phyloP scores from a whole-genome alignment of 257 asterid genomes.

The Salvia splendens region DNA sequence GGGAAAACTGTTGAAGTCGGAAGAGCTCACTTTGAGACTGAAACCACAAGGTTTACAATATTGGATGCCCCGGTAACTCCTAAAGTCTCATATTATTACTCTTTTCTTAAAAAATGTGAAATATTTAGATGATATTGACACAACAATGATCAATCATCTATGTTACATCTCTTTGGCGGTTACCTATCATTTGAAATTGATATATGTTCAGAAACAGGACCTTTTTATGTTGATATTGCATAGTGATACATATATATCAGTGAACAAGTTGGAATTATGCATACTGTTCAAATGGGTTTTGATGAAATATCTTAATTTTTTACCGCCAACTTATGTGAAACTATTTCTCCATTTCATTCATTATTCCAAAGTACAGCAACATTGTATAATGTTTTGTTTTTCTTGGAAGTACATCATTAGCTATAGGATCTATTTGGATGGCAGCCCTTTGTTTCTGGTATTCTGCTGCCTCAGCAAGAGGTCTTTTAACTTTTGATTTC shows the following conservation, averaged over 20 bases:
- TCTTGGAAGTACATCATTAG: not conserved
- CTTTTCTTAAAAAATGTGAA: not conserved
- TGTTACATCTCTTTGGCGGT: not conserved
- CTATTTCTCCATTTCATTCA: not conserved
- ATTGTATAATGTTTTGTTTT: not conserved
- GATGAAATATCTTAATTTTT: not conserved
- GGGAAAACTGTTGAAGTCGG: slow-evolving; percentile 99
- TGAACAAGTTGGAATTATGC: not conserved
- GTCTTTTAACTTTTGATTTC: slow-evolving; percentile 7
- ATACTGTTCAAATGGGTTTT: not conserved
- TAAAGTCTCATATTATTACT: not conserved
- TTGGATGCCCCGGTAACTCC: slow-evolving; percentile 92
- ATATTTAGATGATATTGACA: not conserved
- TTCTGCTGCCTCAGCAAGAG: not conserved
- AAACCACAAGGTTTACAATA: slow-evolving; percentile 86
- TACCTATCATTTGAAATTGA: not conserved
- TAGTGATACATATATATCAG: not conserved
- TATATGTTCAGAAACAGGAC: not conserved
- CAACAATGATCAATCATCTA: not conserved
- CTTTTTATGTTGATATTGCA: not conserved
- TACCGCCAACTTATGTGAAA: not conserved
- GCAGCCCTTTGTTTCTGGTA: not conserved
- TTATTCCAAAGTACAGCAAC: not conserved
- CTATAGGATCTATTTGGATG: not conserved
- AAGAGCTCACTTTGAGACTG: slow-evolving; percentile 98